Evolutionary conservation across 495 filamentous ascomycete species (phyloP).

Genomic region (Tuber microsphaerosporum): DNA sequence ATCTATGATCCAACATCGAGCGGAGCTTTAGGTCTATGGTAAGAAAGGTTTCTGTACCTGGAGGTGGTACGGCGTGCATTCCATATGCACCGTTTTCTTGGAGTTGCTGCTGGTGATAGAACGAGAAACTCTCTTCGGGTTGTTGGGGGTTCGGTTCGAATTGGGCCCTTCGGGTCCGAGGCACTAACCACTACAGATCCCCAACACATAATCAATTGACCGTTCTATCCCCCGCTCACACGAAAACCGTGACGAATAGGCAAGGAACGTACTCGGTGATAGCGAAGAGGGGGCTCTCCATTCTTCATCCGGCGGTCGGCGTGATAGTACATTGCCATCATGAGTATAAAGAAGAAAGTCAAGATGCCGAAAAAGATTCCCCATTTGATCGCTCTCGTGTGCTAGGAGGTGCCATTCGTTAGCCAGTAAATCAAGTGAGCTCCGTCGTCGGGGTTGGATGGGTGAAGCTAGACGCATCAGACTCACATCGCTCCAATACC

Average conservation of each 20-base stretch:
- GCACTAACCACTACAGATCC: conserved; percentile 55
- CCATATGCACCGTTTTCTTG: conserved; percentile 45
- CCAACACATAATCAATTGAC: neutral
- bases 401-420: conserved; percentile 8
- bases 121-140: conserved; percentile 42
- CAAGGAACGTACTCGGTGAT: conserved; percentile 56
- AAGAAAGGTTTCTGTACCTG: conserved; percentile 43
- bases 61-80: conserved; percentile 55
- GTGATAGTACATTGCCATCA: conserved; percentile 57
- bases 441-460: neutral
- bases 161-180: conserved; percentile 49
- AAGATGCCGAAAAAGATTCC: conserved; percentile 55
- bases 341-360: conserved; percentile 50
- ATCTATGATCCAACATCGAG: neutral
- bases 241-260: neutral
- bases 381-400: conserved; percentile 54
- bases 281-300: conserved; percentile 55
- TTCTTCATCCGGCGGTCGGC: conserved; percentile 57
- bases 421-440: neutral
- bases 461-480: neutral
- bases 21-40: conserved; percentile 9
- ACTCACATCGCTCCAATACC: conserved; percentile 38
- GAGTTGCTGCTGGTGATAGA: conserved; percentile 42
- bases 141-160: conserved; percentile 49
- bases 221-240: neutral